Percentiles rank a stretch among this genome's conserved stretches.
phyloP scores from a whole-genome alignment of 306 rosid genomes.

The Vigna hirtella region DNA sequence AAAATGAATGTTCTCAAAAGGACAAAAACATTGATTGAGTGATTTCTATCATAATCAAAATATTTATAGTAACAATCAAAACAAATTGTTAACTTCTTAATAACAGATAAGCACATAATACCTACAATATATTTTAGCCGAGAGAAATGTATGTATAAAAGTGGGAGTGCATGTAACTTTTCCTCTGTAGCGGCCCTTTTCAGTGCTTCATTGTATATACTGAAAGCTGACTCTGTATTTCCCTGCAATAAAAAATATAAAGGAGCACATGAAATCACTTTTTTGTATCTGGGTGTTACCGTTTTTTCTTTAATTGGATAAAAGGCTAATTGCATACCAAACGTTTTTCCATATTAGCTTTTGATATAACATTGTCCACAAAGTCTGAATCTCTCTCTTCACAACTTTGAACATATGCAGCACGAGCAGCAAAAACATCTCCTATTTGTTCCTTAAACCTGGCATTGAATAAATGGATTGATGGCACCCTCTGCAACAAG shows the following conservation, averaged over 20 bases:
- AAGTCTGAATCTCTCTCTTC: slow-evolving; percentile 65
- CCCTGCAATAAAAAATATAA: slow-evolving; percentile 64
- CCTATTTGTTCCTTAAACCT: slow-evolving; percentile 91
- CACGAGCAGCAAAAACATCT: slow-evolving; percentile 74
- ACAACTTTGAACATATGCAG: slow-evolving; percentile 63
- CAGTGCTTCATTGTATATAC: slow-evolving; percentile 75
- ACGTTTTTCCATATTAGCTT: slow-evolving; percentile 94
- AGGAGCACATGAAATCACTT: slow-evolving; percentile 40
- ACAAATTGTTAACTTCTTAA: slow-evolving; percentile 32
- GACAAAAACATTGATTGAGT: slow-evolving; percentile 13
- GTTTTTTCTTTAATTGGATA: slow-evolving; percentile 32
- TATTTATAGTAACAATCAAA: slow-evolving; percentile 15
- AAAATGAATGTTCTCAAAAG: slow-evolving; percentile 8
- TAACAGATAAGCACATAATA: slow-evolving; percentile 40
- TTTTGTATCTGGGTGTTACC: slow-evolving; percentile 28
- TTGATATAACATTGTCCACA: slow-evolving; percentile 66
- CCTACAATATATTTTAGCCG: slow-evolving; percentile 77
- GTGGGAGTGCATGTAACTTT: slow-evolving; percentile 58
- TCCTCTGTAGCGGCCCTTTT: slow-evolving; percentile 61
- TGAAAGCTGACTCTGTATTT: slow-evolving; percentile 71
- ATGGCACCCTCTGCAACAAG: slow-evolving; percentile 79
- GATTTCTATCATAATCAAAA: slow-evolving; percentile 23
- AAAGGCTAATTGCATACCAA: slow-evolving; percentile 61
- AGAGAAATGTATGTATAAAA: slow-evolving; percentile 76
- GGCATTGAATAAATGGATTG: slow-evolving; percentile 79